Conservation (phyloP, 2,329 filamentous ascomycete species). For the Nothopassalora personata region DNA sequence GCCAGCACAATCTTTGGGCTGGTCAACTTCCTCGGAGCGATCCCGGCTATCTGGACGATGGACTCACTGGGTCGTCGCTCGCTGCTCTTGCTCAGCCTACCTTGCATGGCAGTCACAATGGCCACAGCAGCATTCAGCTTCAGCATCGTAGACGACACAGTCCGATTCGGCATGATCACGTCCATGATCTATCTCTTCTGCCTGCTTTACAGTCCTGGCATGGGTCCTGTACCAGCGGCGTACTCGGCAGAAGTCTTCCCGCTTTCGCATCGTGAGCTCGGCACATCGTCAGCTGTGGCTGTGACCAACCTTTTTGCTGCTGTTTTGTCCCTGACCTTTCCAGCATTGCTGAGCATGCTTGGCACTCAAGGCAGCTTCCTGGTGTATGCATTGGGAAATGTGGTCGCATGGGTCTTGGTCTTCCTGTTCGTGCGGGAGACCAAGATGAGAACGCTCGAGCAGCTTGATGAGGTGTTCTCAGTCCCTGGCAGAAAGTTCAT, state of each 20-base stretch:
- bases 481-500: neutral
- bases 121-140: constrained; percentile 49
- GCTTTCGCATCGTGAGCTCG: constrained; percentile 29
- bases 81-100: neutral
- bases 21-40: neutral
- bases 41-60: constrained; percentile 1
- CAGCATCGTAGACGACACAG: constrained; percentile 39
- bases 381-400: constrained; percentile 56
- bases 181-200: constrained; percentile 31
- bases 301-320: constrained; percentile 43
- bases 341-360: constrained; percentile 44
- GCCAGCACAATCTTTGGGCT: neutral
- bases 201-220: constrained; percentile 23
- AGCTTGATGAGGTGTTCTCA: neutral
- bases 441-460: neutral
- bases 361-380: constrained; percentile 53
- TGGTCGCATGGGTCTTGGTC: constrained; percentile 58
- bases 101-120: constrained; percentile 46
- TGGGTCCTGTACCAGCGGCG: constrained; percentile 27
- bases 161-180: constrained; percentile 31
- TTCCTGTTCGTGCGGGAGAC: constrained; percentile 46
- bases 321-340: constrained; percentile 48
- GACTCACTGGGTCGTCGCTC: neutral
- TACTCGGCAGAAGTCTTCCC: constrained; percentile 35
- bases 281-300: constrained; percentile 26